Percentiles rank a stretch among this genome's conserved stretches.
phyloP scores from a whole-genome alignment of 495 filamentous ascomycete genomes.

The Daldinia grandis region DNA sequence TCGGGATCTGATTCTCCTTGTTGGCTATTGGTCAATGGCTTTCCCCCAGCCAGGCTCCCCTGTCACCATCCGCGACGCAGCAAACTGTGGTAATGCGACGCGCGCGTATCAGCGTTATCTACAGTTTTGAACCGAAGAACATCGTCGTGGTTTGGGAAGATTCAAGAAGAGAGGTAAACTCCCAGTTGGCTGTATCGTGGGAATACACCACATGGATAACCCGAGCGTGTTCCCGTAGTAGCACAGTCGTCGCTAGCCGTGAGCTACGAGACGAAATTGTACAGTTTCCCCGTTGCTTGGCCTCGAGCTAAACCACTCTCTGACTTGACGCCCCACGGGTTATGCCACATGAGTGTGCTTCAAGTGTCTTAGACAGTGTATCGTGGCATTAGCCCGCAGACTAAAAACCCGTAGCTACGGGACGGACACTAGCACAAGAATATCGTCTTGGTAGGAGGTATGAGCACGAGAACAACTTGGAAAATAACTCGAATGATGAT shows the following conservation, averaged over 20 bases:
- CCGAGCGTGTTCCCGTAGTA: conserved; percentile 32
- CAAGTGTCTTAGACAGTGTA: conserved; percentile 38
- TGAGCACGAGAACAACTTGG: not conserved
- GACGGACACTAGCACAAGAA: conserved; percentile 16
- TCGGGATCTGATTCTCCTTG: conserved; percentile 31
- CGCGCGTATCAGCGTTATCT: conserved; percentile 15
- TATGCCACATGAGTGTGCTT: conserved; percentile 33
- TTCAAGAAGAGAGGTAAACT: not conserved
- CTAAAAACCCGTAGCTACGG: conserved; percentile 37
- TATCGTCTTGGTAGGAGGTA: conserved; percentile 9
- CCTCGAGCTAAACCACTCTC: conserved; percentile 27
- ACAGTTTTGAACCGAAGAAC: conserved; percentile 14
- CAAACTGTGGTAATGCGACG: conserved; percentile 40
- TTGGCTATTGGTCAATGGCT: conserved; percentile 41
- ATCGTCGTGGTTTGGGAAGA: not conserved
- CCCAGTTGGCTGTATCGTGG: conserved; percentile 5
- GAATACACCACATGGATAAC: conserved; percentile 40
- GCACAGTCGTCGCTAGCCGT: conserved; percentile 32
- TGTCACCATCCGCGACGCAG: conserved; percentile 38
- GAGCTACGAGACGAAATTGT: conserved; percentile 19
- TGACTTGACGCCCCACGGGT: conserved; percentile 31
- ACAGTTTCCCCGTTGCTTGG: conserved; percentile 29
- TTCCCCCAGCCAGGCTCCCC: conserved; percentile 25
- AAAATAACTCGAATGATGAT: conserved; percentile 4
- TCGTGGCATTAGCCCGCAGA: conserved; percentile 36